Base-by-base conservation (phyloP, 768 basidiomycete genomes). In the Antrodiella citrinella region DNA sequence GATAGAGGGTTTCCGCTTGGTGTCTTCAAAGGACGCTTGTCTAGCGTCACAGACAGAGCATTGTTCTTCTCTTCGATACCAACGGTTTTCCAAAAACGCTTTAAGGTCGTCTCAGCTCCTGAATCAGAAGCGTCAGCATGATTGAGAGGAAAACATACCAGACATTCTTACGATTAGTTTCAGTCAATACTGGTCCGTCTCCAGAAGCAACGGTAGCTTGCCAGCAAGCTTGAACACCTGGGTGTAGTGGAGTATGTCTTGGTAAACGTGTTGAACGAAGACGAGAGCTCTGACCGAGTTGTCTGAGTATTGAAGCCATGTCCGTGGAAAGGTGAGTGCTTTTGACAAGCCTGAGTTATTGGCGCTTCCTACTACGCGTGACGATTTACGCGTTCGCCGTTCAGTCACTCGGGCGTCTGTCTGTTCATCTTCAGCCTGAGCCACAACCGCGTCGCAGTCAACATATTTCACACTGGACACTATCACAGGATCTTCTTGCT, bases 51-150 rank as follows among this genome's bases (percentile, higher is more conserved):
- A 3, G 73, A 68, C 51, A 82, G 68, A 25, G 68, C 66, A 52
- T 77, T 71, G 4, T 68, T 72, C 53, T 75, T 76, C 49, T 73
- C 67, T 54, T 86, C 81, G 49, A 97, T 72, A 15, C 78, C 78
- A n/a, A 94, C 96, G 0, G 77, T 78, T 62, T 92, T 93, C 96
- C 96, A 99, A 64, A 98, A 98, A 21, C 96, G 75, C 56, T 86
- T 85, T 65, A 90, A 72, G 1, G 90, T 87, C 35, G 81, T 78
- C 67, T 96, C 91, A 10, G 90, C 91, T 53, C 86, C 93, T 96
- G 58, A 5, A 52, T 44, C 24, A 9, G 45, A 18, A 48, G 25
- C 44, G 19, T 42, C 55, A 13, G 57, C 51, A 38, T 10, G 10
- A 38, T 18, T 18, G 41, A 43, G 21, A 19, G 41, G 19, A 43